A percentile compares a stretch with the other conserved stretches of the same genome.
These are phyloP conservation scores for Magnusiomyces starmeri DNA, from an alignment of 1,139 yeast genomes.

Conservation along the genomic window DNA sequence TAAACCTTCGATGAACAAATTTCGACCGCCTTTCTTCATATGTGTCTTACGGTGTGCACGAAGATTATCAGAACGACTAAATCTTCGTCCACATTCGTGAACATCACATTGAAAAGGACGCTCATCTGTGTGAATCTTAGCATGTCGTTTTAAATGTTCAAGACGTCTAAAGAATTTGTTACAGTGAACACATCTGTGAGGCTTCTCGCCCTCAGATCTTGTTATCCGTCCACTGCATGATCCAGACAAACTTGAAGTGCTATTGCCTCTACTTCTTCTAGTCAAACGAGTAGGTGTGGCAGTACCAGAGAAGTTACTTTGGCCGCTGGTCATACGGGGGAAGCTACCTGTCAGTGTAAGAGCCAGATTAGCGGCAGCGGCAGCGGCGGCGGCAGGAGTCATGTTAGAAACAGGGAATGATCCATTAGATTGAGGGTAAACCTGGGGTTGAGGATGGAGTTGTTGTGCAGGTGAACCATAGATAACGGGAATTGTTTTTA, in stretches of 20 bases:
- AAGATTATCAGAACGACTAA: conserved; percentile 71
- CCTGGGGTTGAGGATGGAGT: conserved; percentile 2
- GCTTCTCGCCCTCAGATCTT: conserved; percentile 39
- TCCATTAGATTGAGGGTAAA: conserved; percentile 7
- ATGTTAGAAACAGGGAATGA: background rate
- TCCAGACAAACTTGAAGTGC: background rate
- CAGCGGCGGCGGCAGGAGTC: conserved; percentile 1
- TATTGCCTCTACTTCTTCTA: background rate
- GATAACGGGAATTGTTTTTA: background rate
- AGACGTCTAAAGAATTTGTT: conserved; percentile 86
- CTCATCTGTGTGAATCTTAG: conserved; percentile 81
- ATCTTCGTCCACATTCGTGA: conserved; percentile 58
- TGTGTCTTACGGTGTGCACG: conserved; percentile 75
- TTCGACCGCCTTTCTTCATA: conserved; percentile 44
- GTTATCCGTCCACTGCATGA: background rate
- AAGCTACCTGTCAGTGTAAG: conserved; percentile 5
- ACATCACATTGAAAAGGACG: conserved; percentile 74
- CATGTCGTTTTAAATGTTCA: conserved; percentile 86
- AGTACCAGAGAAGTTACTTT: background rate
- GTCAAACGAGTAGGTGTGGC: background rate
- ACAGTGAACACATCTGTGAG: conserved; percentile 52
- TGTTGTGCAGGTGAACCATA: conserved; percentile 5
- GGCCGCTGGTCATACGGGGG: background rate
- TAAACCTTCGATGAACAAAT: conserved; percentile 37
- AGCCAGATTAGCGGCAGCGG: conserved; percentile 17